phyloP scores from a whole-genome alignment of 495 filamentous ascomycete genomes.

The Penicillium diatomitis region DNA sequence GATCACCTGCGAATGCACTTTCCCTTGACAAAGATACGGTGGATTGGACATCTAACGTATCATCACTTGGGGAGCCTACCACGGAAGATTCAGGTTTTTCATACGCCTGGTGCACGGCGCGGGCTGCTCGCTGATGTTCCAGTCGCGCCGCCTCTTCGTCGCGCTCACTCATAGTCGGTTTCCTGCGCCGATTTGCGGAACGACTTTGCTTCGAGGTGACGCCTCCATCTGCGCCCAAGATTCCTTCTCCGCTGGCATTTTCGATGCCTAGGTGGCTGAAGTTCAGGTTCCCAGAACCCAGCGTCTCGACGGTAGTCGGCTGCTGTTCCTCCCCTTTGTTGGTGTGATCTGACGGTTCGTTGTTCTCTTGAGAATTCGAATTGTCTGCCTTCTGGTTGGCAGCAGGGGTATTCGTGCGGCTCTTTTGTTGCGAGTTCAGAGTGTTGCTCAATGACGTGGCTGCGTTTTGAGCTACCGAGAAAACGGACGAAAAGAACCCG shows the following conservation, averaged over 20 bases:
- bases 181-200: slow-evolving; percentile 28
- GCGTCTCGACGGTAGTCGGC: slow-evolving; percentile 74
- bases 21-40: slow-evolving; percentile 27
- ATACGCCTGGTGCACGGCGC: slow-evolving; percentile 54
- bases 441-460: slow-evolving; percentile 77
- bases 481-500: slow-evolving; percentile 89
- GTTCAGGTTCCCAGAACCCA: slow-evolving; percentile 82
- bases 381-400: slow-evolving; percentile 19
- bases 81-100: slow-evolving; percentile 34
- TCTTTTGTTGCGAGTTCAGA: slow-evolving; percentile 51
- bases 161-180: slow-evolving; percentile 27
- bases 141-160: slow-evolving; percentile 47
- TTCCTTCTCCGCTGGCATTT: slow-evolving; percentile 26
- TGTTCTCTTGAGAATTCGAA: slow-evolving; percentile 13
- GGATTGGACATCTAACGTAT: slow-evolving; percentile 24
- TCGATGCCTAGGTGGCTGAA: slow-evolving; percentile 62
- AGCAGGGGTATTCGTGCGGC: slow-evolving; percentile 23
- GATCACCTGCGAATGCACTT: slow-evolving; percentile 37
- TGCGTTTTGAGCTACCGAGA: slow-evolving; percentile 89
- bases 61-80: slow-evolving; percentile 20
- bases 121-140: slow-evolving; percentile 49
- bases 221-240: slow-evolving; percentile 30
- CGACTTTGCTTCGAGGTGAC: slow-evolving; percentile 32
- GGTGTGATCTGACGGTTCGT: slow-evolving; percentile 6
- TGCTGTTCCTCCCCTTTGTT: slow-evolving; percentile 43